Conservation (phyloP, 352 stramenopile genomes). For the Pythium scleroteichum region DNA sequence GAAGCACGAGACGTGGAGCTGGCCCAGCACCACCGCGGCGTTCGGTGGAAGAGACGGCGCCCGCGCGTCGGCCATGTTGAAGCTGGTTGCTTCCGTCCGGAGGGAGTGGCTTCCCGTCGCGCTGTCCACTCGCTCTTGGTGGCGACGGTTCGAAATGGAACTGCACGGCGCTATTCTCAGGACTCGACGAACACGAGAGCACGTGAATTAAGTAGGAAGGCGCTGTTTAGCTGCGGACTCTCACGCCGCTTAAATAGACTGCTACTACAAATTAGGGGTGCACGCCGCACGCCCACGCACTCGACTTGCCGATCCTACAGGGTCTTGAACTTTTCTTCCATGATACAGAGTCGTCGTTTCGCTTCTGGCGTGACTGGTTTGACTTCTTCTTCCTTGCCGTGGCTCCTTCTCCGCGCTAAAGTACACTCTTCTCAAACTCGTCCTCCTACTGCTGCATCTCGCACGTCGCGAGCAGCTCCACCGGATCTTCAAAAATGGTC, state of each 20-base stretch:
- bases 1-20: constrained; percentile 69
- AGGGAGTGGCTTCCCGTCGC: no score
- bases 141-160: no score
- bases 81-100: no score
- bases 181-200: neutral
- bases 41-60: neutral
- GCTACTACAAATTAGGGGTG: constrained; percentile 24
- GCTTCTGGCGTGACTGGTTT: no score
- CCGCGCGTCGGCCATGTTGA: constrained; percentile 5
- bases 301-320: constrained; percentile 8
- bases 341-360: neutral
- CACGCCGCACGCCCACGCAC: constrained; percentile 19
- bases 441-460: constrained; percentile 36
- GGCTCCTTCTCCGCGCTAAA: neutral
- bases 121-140: no score
- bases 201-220: constrained; percentile 5
- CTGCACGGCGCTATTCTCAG: no score
- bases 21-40: constrained; percentile 31
- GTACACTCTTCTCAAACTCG: neutral
- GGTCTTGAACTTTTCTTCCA: constrained; percentile 10
- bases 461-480: constrained; percentile 43
- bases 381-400: constrained; percentile 2
- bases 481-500: constrained; percentile 47
- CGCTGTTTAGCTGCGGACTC: neutral
- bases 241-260: constrained; percentile 32